Percentiles rank a stretch among this genome's conserved stretches.
These are phyloP conservation scores for Jaminaea rosea DNA, from an alignment of 1,284 basidiomycete genomes.

Conservation along the genomic window DNA sequence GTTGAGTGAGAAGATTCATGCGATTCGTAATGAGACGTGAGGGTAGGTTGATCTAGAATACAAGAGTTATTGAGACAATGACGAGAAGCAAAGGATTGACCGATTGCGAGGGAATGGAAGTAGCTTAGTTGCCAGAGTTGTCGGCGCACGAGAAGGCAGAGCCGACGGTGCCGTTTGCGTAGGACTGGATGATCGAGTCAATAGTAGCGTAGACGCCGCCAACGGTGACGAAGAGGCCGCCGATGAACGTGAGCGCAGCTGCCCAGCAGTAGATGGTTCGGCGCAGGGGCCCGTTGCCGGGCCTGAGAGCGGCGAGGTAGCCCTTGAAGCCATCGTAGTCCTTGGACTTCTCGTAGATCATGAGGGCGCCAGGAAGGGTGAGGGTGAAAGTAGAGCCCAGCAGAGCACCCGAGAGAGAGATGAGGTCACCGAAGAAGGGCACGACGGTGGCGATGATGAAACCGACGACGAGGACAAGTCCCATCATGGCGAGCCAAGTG, in stretches of 20 bases:
- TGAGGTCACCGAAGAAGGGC: constrained; percentile 5
- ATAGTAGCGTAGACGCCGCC: constrained; percentile 55
- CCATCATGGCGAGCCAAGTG: constrained; percentile 50
- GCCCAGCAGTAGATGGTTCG: no score
- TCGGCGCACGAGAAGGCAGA: constrained; percentile 53
- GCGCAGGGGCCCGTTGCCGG: not conserved
- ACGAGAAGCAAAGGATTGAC: not conserved
- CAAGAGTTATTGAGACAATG: not conserved
- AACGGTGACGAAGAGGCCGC: constrained; percentile 26
- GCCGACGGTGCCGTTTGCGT: constrained; percentile 51
- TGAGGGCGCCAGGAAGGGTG: constrained; percentile 2
- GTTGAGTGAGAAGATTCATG: no score
- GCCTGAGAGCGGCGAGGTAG: constrained; percentile 38
- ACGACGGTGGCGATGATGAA: constrained; percentile 52
- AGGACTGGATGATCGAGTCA: constrained; percentile 35
- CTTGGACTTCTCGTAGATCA: no score
- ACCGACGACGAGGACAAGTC: not conserved
- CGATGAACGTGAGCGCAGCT: not conserved
- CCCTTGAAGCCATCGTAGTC: no score
- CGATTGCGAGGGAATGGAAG: not conserved
- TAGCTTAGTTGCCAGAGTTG: not conserved
- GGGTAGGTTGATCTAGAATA: no score
- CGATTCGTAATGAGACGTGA: no score
- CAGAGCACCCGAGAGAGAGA: constrained; percentile 53
- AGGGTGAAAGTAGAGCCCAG: constrained; percentile 55